Evolutionary conservation across 176 grass and related monocot species (phyloP), one percentile per base, ranked within the genome.

Genomic region (Cocos nucifera): DNA sequence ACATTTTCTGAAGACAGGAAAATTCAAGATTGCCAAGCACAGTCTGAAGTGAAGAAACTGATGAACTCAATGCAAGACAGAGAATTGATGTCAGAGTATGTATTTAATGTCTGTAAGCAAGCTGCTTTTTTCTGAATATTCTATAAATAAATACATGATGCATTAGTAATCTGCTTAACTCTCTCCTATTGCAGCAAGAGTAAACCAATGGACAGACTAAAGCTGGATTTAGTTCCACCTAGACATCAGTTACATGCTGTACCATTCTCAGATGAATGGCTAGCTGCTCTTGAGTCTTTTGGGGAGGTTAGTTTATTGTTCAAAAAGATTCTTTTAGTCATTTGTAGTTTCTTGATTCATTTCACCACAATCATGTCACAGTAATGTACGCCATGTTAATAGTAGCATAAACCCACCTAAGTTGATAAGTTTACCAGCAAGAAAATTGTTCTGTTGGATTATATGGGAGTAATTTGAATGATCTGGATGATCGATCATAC

Each of bases 221-320:
- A 64, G 18, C 15, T 67, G 64, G 73, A 83, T 50, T 67, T 56
- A 30, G 50, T 53, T 39, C 50, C 64, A 52, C 68, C 76, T 74
- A 73, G 88, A 55, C 74, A 70, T 77, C 65, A 70, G 16, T 70
- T 71, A 19, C 59, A 80, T 73, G 71, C 87, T 52, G 54, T 73
- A 56, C 87, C 81, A 5, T 97, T 97, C 78, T 75, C 83, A 19
- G 87, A 96, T 76, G 92, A 96, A 74, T 96, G 92, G 86, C 50
- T 97, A 71, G 87, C 84, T 67, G 70, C 69, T 19, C 74, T 90
- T 53, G 92, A 91, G 56, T 55, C 76, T 62, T 80, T 73, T 61
- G 92, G 87, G 35, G 81, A 91, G 87, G 92, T 97, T 51, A 80
- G 69, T 62, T 68, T 32, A 70, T 71, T 58, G 68, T 56, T 72